Base-by-base conservation (phyloP, 345 rosid species). In the Citropsis articulata region DNA sequence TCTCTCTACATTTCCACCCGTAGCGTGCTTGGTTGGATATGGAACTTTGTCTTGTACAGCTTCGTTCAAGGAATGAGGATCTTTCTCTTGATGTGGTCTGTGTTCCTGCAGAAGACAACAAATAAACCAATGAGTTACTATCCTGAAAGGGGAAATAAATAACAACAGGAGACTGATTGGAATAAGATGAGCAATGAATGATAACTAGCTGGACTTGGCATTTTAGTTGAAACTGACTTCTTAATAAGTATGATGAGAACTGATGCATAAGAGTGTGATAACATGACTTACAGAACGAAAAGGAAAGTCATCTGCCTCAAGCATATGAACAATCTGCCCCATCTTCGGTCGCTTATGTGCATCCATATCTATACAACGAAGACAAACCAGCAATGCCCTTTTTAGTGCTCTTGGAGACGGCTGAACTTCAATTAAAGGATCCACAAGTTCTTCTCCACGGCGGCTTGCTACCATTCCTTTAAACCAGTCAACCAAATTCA, bases 281-380 rank as follows among this genome's bases (percentile, higher is more conserved):
- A 67, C 14, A 60, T 61, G n/a, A 80, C 97, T 82, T 87, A 95
- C 99, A 19, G 90, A 27, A 74, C 98, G 97, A 75, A 90, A 95
- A 72, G 93, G 93, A 80, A 91, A 92, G 69, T 96, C 98, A 19
- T 94, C 98, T 10, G 92, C 93, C 78, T 93, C 99, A n/a, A 96
- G 98, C 99, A 96, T 90, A 81, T 93, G 98, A 81, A 92, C 90
- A 62, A 96, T 89, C 82, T 93, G 99, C 70, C 99, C 97, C 99
- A 96, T 96, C 88, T 93, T 93, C 28, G 98, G 98, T 35, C 99
- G 85, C 85, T 93, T 96, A 66, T 71, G 72, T 64, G 94, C 86
- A 77, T 93, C 98, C 84, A 92, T 82, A 85, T 96, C 99, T 74
- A 93, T 92, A 79, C 99, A 96, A 61, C 99, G 94, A 62, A 93